Percentiles rank a stretch among this genome's conserved stretches.
These are phyloP conservation scores for Coemansia sp. DNA, from an alignment of 192 early-diverging fungal genomes.

Conservation along the genomic window DNA sequence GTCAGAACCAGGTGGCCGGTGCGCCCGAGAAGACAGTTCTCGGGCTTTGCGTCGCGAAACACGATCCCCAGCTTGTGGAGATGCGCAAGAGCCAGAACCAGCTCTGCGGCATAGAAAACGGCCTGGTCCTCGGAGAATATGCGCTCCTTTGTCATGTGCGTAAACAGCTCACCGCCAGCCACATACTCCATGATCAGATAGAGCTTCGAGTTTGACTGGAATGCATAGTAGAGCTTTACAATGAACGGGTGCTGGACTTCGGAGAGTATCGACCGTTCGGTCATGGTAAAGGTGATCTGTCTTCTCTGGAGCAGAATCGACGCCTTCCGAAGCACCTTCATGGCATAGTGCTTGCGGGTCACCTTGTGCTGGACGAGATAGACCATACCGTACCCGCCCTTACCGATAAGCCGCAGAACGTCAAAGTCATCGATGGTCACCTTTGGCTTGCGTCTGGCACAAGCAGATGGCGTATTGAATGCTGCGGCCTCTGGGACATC, in stretches of 20 bases:
- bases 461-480: neutral
- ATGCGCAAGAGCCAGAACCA: slow-evolving; percentile 83
- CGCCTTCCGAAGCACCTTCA: slow-evolving; percentile 93
- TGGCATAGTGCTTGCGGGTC: slow-evolving; percentile 67
- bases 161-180: slow-evolving; percentile 90
- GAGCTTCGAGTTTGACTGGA: slow-evolving; percentile 83
- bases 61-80: slow-evolving; percentile 88
- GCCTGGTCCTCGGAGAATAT: slow-evolving; percentile 77
- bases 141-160: slow-evolving; percentile 70
- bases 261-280: slow-evolving; percentile 84
- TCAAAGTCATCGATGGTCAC: slow-evolving; percentile 60
- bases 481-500: neutral
- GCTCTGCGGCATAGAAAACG: slow-evolving; percentile 85
- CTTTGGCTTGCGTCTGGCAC: slow-evolving; percentile 6
- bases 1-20: slow-evolving; percentile 86
- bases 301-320: slow-evolving; percentile 79
- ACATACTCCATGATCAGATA: slow-evolving; percentile 91
- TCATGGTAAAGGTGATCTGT: slow-evolving; percentile 78
- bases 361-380: slow-evolving; percentile 76
- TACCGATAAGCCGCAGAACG: slow-evolving; percentile 64
- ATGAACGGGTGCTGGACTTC: slow-evolving; percentile 88
- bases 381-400: slow-evolving; percentile 82
- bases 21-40: slow-evolving; percentile 69
- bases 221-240: slow-evolving; percentile 89
- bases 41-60: slow-evolving; percentile 81